Percentiles rank a stretch among this genome's conserved stretches.
Conservation (phyloP, 2,329 filamentous ascomycete genomes). For the Colletotrichum gigasporum region DNA sequence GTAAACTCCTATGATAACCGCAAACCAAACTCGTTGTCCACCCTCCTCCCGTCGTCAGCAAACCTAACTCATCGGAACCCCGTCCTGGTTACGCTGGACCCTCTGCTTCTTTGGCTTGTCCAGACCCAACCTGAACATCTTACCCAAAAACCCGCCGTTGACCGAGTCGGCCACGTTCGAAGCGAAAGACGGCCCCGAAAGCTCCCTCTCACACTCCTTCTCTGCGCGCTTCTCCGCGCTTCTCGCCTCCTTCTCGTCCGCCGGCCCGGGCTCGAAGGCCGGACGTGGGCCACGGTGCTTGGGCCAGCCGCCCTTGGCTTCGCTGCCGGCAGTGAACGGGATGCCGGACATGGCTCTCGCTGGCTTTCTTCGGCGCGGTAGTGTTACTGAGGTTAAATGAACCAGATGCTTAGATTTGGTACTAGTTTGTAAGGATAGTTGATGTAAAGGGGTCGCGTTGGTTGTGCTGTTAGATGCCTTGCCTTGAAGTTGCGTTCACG, state of each 20-base stretch:
- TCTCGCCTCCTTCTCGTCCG: constrained; percentile 21
- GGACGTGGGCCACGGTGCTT: constrained; percentile 3
- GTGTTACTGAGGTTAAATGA: constrained; percentile 55
- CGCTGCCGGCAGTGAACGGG: constrained; percentile 16
- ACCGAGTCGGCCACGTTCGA: neutral
- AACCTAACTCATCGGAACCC: neutral
- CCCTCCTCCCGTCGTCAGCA: too few relatives aligned
- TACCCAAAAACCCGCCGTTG: neutral
- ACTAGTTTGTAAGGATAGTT: too few relatives aligned
- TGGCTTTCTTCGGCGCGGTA: constrained; percentile 53
- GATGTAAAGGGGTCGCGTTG: too few relatives aligned
- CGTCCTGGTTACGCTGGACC: neutral
- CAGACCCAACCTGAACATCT: neutral
- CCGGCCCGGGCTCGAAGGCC: constrained; percentile 14
- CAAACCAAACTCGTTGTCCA: too few relatives aligned
- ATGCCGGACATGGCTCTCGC: constrained; percentile 15
- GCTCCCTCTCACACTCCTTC: neutral
- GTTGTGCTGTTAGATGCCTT: too few relatives aligned
- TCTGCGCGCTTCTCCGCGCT: constrained; percentile 30
- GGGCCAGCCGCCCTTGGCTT: constrained; percentile 12
- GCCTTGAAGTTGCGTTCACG: too few relatives aligned
- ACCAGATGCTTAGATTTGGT: too few relatives aligned
- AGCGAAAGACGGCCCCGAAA: neutral
- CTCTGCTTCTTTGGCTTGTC: constrained; percentile 2
- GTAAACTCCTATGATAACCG: too few relatives aligned